A percentile compares a stretch with the other conserved stretches of the same genome.
These are phyloP conservation scores for Populus hybrid DNA, from an alignment of 441 rosid species.

Conservation along the genomic window DNA sequence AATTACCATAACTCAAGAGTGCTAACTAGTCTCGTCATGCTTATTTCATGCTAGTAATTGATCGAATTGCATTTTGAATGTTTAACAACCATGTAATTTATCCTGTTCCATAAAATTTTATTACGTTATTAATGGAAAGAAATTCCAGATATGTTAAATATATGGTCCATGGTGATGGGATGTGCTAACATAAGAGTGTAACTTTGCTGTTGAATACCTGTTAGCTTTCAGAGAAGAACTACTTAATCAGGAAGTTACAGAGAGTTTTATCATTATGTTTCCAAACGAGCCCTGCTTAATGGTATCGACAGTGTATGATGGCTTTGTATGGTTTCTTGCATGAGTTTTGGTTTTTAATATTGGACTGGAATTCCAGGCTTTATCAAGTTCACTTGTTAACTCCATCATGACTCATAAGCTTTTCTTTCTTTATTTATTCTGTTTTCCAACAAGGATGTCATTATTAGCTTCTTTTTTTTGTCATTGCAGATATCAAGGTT, in stretches of 20 bases:
- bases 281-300: not conserved
- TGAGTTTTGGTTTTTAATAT: not conserved
- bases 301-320: not conserved
- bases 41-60: not conserved
- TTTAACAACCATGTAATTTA: not conserved
- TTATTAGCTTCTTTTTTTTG: conserved; percentile 5
- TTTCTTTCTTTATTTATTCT: not conserved
- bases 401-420: not conserved
- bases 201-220: not conserved
- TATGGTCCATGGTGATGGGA: not conserved
- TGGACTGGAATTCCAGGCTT: not conserved
- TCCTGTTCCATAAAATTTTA: not conserved
- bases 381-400: not conserved
- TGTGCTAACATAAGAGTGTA: not conserved
- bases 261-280: not conserved
- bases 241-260: not conserved
- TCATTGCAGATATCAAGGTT: conserved; percentile 82
- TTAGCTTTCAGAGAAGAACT: not conserved
- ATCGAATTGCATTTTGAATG: not conserved
- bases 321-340: not conserved
- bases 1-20: not conserved
- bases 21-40: not conserved
- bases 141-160: not conserved
- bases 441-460: not conserved
- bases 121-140: not conserved